Conservation (phyloP, 2,329 filamentous ascomycete species). For the Ambrosiella beaveri region DNA sequence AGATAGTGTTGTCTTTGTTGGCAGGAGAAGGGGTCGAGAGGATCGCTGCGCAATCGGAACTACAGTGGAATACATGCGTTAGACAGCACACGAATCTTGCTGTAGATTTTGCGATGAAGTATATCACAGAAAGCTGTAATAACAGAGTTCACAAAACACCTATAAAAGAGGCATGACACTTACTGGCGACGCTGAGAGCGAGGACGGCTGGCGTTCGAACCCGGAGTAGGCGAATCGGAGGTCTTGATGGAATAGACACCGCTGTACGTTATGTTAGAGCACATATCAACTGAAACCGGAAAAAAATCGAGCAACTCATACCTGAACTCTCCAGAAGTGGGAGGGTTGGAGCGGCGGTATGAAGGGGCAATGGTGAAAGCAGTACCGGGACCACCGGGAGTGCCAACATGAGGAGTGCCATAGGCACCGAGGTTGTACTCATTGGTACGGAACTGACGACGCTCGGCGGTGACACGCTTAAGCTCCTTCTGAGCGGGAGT, state of each 20-base stretch:
- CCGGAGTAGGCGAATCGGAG: constrained; percentile 6
- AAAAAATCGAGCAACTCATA: neutral
- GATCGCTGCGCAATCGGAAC: constrained; percentile 22
- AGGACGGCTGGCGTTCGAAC: neutral
- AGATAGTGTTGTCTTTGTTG: constrained; percentile 37
- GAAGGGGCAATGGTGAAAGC: constrained; percentile 19
- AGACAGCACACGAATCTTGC: neutral
- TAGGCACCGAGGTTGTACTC: constrained; percentile 74
- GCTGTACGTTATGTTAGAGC: neutral
- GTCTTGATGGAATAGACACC: constrained; percentile 3
- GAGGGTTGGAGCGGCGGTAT: constrained; percentile 20
- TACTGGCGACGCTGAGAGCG: constrained; percentile 9
- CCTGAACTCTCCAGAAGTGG: constrained; percentile 9
- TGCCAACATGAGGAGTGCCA: constrained; percentile 42
- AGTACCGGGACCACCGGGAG: constrained; percentile 20
- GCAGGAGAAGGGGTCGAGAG: constrained; percentile 25
- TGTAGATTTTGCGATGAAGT: too few species aligned
- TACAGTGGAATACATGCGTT: constrained; percentile 17
- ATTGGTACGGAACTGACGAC: constrained; percentile 86
- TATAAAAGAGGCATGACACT: neutral
- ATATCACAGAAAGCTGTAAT: too few species aligned
- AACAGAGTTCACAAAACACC: too few species aligned
- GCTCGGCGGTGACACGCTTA: constrained; percentile 88
- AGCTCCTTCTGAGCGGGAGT: constrained; percentile 92
- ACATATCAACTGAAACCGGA: too few species aligned